phyloP scores from a whole-genome alignment of 805 yeast genomes.

The Dipodascopsis tothii region DNA sequence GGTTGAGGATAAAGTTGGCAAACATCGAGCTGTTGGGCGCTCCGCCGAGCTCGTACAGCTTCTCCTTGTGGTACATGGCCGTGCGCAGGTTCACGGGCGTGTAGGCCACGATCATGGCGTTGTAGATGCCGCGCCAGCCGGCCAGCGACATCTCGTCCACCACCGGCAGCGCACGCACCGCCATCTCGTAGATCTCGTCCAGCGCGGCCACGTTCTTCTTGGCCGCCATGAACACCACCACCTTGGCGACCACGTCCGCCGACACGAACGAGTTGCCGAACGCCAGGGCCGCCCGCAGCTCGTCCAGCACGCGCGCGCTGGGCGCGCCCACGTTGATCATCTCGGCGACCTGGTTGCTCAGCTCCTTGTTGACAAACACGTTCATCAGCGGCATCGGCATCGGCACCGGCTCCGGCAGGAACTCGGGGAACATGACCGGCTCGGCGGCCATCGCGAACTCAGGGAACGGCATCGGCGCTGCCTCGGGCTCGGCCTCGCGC shows the following conservation, averaged over 20 bases:
- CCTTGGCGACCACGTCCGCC: conserved; percentile 3
- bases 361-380: no score
- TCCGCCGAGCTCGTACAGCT: conserved; percentile 27
- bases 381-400: no score
- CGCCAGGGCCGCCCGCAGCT: no score
- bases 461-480: no score
- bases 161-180: conserved; percentile 2
- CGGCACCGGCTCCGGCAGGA: no score
- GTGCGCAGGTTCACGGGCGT: conserved; percentile 24
- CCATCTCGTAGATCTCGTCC: conserved; percentile 10
- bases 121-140: conserved; percentile 28
- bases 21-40: conserved; percentile 33
- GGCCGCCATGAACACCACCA: conserved; percentile 10
- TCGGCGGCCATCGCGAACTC: no score
- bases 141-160: conserved; percentile 2
- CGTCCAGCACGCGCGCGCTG: no score
- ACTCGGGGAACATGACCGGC: no score
- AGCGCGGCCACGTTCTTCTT: conserved; percentile 6
- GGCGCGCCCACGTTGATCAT: no score
- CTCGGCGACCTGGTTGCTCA: no score
- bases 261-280: no score
- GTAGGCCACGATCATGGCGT: conserved; percentile 25
- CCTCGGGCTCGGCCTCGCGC: no score
- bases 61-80: conserved; percentile 21
- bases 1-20: conserved; percentile 28